Percentiles rank a stretch among this genome's conserved stretches.
These are phyloP conservation scores for Beauveria rudraprayagi DNA, from an alignment of 2,329 filamentous ascomycete genomes.

Conservation along the genomic window DNA sequence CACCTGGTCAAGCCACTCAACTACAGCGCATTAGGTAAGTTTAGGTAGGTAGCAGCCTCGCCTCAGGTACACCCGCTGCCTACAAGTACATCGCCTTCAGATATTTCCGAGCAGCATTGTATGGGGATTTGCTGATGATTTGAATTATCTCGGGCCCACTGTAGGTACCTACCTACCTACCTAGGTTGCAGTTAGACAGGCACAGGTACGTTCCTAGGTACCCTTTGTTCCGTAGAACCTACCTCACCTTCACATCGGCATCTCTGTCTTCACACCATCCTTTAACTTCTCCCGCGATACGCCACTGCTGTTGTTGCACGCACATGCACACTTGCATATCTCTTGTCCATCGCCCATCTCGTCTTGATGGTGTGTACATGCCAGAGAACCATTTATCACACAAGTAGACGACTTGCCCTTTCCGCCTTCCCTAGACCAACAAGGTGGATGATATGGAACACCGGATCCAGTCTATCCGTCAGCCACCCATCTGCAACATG, in stretches of 20 bases:
- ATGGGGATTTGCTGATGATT: no score
- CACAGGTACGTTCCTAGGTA: no score
- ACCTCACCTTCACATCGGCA: background rate
- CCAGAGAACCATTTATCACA: background rate
- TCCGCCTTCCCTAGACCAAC: background rate
- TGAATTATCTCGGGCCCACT: no score
- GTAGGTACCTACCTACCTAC: background rate
- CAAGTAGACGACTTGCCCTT: background rate
- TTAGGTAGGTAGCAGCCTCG: no score
- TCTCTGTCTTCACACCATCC: background rate
- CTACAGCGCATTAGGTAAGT: background rate
- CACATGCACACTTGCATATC: constrained; percentile 9
- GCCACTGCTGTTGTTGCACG: background rate
- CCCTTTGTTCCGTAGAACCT: background rate
- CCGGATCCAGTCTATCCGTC: background rate
- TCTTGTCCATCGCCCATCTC: background rate
- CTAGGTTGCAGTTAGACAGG: background rate
- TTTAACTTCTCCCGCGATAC: background rate
- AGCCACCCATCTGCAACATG: background rate
- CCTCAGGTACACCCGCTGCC: no score
- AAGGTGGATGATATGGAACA: background rate
- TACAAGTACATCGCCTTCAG: no score
- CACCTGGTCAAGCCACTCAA: constrained; percentile 6
- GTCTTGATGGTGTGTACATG: background rate
- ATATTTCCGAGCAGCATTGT: no score